Conservation (phyloP, 2,329 filamentous ascomycete species). For the Rhinocladiella similis region DNA sequence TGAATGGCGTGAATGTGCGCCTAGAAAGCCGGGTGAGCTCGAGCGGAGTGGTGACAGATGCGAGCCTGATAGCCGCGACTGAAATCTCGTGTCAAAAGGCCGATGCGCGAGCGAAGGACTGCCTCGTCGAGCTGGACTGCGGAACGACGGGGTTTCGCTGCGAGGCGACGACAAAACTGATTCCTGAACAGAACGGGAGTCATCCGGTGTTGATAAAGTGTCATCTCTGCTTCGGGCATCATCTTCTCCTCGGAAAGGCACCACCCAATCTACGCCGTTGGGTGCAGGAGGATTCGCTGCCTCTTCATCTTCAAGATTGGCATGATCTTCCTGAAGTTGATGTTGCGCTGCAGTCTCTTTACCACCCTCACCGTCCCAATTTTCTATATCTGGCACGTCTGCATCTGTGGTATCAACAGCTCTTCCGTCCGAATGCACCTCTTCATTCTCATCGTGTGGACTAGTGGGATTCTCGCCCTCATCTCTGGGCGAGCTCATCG, state of each 20-base stretch:
- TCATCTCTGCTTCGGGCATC: slow-evolving; percentile 58
- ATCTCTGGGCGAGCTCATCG: slow-evolving; percentile 70
- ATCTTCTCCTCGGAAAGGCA: slow-evolving; percentile 9
- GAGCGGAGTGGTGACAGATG: slow-evolving; percentile 62
- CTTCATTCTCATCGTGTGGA: slow-evolving; percentile 47
- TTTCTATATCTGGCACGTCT: slow-evolving; percentile 25
- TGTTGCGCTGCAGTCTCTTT: slow-evolving; percentile 17
- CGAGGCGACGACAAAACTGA: slow-evolving; percentile 55
- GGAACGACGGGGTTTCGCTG: slow-evolving; percentile 27
- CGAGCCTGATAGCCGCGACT: slow-evolving; percentile 73
- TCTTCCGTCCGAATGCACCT: slow-evolving; percentile 34
- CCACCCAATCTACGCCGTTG: slow-evolving; percentile 6
- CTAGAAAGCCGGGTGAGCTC: slow-evolving; percentile 74
- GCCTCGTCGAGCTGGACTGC: slow-evolving; percentile 63
- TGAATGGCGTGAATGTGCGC: slow-evolving; percentile 75
- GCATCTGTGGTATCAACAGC: slow-evolving; percentile 31
- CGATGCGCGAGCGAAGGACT: slow-evolving; percentile 81
- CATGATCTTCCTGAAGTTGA: slow-evolving; percentile 23
- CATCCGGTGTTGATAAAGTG: slow-evolving; percentile 74
- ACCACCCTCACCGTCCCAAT: not conserved
- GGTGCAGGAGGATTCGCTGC: not conserved
- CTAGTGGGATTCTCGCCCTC: slow-evolving; percentile 61
- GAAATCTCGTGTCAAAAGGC: slow-evolving; percentile 93
- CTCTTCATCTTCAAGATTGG: slow-evolving; percentile 13
- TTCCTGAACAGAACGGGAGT: slow-evolving; percentile 75